A percentile compares a stretch with the other conserved stretches of the same genome.
These are phyloP conservation scores for Bipolaris bicolor DNA, from an alignment of 2,329 filamentous ascomycete genomes.

Conservation along the genomic window DNA sequence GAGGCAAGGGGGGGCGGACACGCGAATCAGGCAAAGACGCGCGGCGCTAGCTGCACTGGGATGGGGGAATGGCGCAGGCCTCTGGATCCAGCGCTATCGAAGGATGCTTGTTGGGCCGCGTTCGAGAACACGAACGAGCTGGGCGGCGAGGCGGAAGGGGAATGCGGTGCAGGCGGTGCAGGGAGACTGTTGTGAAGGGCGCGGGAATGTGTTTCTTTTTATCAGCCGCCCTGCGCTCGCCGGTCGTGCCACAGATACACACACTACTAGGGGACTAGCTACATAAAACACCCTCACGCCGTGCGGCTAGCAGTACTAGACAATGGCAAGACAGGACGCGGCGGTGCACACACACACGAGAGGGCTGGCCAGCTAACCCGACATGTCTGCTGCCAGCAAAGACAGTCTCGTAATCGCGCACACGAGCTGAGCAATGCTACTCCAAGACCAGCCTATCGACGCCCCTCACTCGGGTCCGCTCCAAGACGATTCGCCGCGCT, in stretches of 20 bases:
- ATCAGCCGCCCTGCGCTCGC: not conserved
- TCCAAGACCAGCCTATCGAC: constrained; percentile 25
- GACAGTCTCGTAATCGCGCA: constrained; percentile 13
- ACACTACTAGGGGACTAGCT: no score
- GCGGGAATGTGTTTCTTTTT: not conserved
- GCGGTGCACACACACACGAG: constrained; percentile 10
- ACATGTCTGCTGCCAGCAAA: constrained; percentile 10
- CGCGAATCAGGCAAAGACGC: constrained; percentile 38
- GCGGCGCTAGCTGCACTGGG: constrained; percentile 28
- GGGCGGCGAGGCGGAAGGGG: not conserved
- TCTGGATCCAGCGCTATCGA: constrained; percentile 21
- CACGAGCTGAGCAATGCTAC: constrained; percentile 33
- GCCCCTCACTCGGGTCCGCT: constrained; percentile 4
- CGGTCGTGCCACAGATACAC: no score
- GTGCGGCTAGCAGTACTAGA: no score
- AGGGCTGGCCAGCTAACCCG: not conserved
- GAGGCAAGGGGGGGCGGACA: constrained; percentile 26
- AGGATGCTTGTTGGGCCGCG: constrained; percentile 24
- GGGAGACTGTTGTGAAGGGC: not conserved
- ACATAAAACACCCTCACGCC: no score
- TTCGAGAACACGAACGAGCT: constrained; percentile 28
- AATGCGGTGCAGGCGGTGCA: not conserved
- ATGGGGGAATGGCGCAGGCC: constrained; percentile 15
- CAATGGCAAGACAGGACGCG: not conserved
- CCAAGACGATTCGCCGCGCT: constrained; percentile 14